Evolutionary conservation across 2,329 filamentous ascomycete species (phyloP).

Genomic region (Thielaviopsis punctulata): DNA sequence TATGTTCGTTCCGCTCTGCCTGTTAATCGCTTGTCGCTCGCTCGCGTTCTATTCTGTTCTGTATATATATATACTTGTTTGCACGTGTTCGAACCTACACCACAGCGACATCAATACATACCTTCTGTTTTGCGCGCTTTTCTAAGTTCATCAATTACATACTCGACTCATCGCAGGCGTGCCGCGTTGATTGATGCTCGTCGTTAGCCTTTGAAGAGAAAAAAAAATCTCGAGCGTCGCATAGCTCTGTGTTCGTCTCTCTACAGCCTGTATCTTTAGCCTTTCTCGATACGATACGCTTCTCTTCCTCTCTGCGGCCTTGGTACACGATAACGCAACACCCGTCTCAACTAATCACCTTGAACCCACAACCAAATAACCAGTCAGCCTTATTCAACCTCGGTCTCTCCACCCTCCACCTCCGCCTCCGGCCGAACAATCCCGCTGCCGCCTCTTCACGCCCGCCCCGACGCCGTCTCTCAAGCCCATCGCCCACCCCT

Average conservation of each 20-base stretch:
- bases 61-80: too few relatives aligned
- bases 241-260: background rate
- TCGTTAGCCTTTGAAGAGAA: background rate
- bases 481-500: background rate
- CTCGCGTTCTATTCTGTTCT: background rate
- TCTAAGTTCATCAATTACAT: background rate
- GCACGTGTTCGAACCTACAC: background rate
- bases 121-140: too few relatives aligned
- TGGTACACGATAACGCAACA: background rate
- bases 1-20: background rate
- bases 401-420: background rate
- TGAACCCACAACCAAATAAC: too few relatives aligned
- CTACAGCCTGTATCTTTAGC: background rate
- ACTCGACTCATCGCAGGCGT: background rate
- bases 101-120: background rate
- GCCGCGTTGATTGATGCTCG: background rate
- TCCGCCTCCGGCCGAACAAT: background rate
- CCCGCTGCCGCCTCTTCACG: background rate
- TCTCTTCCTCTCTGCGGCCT: background rate
- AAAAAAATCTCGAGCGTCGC: background rate
- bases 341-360: too few relatives aligned
- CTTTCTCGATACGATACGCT: background rate
- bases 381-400: background rate
- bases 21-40: background rate
- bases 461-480: background rate